phyloP scores from a whole-genome alignment of 768 basidiomycete species.

The Dioszegia crocea region DNA sequence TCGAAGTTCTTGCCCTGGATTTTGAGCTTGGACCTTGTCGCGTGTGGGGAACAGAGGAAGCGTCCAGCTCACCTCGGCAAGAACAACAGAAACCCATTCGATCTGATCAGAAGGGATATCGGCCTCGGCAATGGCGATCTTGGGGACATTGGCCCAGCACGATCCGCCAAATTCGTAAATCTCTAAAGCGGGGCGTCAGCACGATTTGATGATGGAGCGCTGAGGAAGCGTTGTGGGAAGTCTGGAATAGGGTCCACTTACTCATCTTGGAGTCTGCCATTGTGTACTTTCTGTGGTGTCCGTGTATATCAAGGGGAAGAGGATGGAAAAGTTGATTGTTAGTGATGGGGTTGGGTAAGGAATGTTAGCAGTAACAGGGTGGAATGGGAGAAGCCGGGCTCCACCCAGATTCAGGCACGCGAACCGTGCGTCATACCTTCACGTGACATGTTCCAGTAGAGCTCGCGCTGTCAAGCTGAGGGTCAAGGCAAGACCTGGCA shows the following conservation, averaged over 20 bases:
- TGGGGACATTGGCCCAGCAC: constrained; percentile 43
- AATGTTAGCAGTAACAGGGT: too few relatives aligned
- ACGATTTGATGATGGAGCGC: neutral
- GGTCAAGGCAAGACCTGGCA: too few relatives aligned
- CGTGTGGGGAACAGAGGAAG: neutral
- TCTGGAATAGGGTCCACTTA: neutral
- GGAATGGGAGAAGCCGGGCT: too few relatives aligned
- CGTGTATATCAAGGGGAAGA: too few relatives aligned
- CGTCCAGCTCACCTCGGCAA: constrained; percentile 34
- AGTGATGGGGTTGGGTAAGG: too few relatives aligned
- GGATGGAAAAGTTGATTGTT: too few relatives aligned
- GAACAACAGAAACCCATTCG: constrained; percentile 33
- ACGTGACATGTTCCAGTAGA: too few relatives aligned
- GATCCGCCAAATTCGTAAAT: constrained; percentile 42
- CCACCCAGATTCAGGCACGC: too few relatives aligned
- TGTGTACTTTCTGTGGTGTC: neutral
- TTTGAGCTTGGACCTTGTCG: neutral
- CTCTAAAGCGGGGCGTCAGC: constrained; percentile 9
- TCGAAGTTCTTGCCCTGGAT: constrained; percentile 39
- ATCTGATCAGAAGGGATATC: constrained; percentile 30
- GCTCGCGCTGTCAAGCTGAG: too few relatives aligned
- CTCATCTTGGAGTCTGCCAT: constrained; percentile 2
- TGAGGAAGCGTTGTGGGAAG: neutral
- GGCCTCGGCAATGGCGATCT: constrained; percentile 31
- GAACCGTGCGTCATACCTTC: too few relatives aligned